Conservation (phyloP, 805 yeast species). For the Kuraishia ogatae region DNA sequence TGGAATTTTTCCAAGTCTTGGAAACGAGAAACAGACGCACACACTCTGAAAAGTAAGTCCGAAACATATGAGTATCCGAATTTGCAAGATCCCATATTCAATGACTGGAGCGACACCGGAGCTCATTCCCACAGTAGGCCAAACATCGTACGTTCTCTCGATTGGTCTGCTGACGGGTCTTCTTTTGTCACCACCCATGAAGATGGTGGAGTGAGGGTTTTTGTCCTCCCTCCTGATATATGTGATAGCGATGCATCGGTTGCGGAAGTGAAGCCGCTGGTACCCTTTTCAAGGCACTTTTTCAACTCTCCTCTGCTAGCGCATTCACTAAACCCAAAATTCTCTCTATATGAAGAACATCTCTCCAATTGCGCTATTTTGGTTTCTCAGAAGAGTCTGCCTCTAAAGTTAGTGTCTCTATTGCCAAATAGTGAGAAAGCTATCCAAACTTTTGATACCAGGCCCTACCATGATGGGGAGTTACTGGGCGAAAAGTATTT, state of each 20-base stretch:
- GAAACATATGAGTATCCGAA: neutral
- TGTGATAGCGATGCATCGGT: slow-evolving; percentile 6
- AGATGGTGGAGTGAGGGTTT: slow-evolving; percentile 29
- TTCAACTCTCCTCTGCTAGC: slow-evolving; percentile 21
- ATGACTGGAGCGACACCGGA: neutral
- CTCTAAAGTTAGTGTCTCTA: slow-evolving; percentile 21
- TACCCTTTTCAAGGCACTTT: slow-evolving; percentile 27
- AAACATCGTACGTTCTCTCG: slow-evolving; percentile 6
- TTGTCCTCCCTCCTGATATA: slow-evolving; percentile 20
- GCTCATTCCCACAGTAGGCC: neutral
- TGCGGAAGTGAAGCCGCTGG: slow-evolving; percentile 5
- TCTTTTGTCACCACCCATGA: slow-evolving; percentile 25
- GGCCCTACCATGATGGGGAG: neutral
- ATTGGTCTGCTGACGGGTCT: slow-evolving; percentile 31
- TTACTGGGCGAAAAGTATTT: neutral
- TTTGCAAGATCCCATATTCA: neutral
- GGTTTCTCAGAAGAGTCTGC: slow-evolving; percentile 22
- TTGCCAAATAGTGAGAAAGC: neutral
- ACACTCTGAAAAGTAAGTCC: neutral
- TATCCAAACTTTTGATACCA: neutral
- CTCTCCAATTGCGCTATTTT: slow-evolving; percentile 14
- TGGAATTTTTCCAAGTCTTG: neutral
- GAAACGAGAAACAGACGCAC: neutral
- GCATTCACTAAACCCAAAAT: slow-evolving; percentile 23
- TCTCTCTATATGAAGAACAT: slow-evolving; percentile 21